These are phyloP conservation scores for Candida railenensis DNA, from an alignment of 805 yeast genomes.

Conservation along the genomic window DNA sequence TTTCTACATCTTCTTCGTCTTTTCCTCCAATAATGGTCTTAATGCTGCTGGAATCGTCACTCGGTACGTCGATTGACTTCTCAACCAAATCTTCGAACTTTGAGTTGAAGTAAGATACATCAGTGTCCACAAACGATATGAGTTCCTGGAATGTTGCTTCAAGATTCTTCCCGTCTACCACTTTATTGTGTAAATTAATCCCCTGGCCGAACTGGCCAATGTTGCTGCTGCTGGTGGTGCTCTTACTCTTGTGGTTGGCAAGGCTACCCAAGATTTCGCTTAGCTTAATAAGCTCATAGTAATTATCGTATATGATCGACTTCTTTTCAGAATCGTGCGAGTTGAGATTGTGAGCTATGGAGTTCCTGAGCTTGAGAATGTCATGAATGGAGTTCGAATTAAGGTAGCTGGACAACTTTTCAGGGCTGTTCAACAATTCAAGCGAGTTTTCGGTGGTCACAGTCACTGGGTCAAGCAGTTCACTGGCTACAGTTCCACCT, in stretches of 20 bases:
- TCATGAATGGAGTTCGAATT: slow-evolving; percentile 25
- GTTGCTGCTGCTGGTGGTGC: slow-evolving; percentile 1
- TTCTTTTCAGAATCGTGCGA: slow-evolving; percentile 61
- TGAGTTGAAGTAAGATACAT: slow-evolving; percentile 16
- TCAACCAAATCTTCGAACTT: slow-evolving; percentile 20
- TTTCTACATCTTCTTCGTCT: slow-evolving; percentile 1
- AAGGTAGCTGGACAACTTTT: slow-evolving; percentile 19
- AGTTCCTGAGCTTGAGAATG: slow-evolving; percentile 29
- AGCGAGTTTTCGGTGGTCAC: not conserved
- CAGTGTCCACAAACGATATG: slow-evolving; percentile 18
- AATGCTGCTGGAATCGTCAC: slow-evolving; percentile 15
- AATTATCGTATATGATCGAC: slow-evolving; percentile 71
- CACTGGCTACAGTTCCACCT: not conserved
- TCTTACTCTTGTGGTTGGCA: slow-evolving; percentile 11
- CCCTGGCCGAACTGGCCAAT: slow-evolving; percentile 6
- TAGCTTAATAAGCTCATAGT: slow-evolving; percentile 68
- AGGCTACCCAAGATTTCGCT: slow-evolving; percentile 48
- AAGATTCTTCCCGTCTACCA: slow-evolving; percentile 17
- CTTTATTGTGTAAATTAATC: slow-evolving; percentile 7
- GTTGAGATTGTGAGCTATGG: slow-evolving; percentile 45
- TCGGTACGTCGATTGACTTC: slow-evolving; percentile 9
- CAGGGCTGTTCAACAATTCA: slow-evolving; percentile 12
- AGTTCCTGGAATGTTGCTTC: slow-evolving; percentile 22
- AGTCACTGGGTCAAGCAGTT: not conserved
- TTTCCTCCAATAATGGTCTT: slow-evolving; percentile 10